Percentiles rank a stretch among this genome's conserved stretches.
Evolutionary conservation across 2,329 filamentous ascomycete genomes (phyloP).

Genomic region (Bisporella sp.): DNA sequence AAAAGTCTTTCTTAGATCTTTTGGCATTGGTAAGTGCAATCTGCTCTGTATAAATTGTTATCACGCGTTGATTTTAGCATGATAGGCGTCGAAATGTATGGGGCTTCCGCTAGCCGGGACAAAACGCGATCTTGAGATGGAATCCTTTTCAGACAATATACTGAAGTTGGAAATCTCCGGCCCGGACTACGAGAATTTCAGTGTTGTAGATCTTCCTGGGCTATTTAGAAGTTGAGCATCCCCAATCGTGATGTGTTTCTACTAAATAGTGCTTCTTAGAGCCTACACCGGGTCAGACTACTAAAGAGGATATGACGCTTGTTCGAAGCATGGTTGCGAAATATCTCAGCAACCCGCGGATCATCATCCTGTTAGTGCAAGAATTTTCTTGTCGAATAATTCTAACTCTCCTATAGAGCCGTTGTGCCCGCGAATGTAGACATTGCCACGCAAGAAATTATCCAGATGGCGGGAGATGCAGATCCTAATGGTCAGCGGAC

Average conservation of each 20-base stretch:
- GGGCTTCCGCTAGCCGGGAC: constrained; percentile 1
- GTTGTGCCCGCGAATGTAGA: constrained; percentile 15
- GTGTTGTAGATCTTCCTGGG: constrained; percentile 52
- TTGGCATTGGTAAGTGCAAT: constrained; percentile 7
- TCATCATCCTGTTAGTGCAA: constrained; percentile 4
- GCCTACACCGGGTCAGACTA: constrained; percentile 13
- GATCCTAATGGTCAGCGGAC: constrained; percentile 32
- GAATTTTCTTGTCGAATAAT: too few relatives aligned
- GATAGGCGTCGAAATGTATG: constrained; percentile 7
- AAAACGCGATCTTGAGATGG: constrained; percentile 4
- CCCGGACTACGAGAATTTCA: constrained; percentile 41
- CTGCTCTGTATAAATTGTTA: background rate
- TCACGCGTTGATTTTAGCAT: constrained; percentile 4
- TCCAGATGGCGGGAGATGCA: constrained; percentile 34
- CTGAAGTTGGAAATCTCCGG: constrained; percentile 14
- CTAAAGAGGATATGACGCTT: constrained; percentile 34
- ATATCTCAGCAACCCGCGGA: constrained; percentile 46
- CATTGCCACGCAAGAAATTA: constrained; percentile 24
- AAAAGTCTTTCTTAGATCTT: constrained; percentile 5
- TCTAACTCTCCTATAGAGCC: background rate
- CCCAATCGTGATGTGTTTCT: too few relatives aligned
- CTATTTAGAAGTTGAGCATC: constrained; percentile 35
- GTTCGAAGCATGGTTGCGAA: constrained; percentile 40
- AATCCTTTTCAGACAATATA: constrained; percentile 10
- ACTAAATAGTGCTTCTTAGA: too few relatives aligned